A percentile compares a stretch with the other conserved stretches of the same genome.
These are phyloP conservation scores for Xanthoconium purpureum DNA, from an alignment of 768 basidiomycete genomes.

Conservation along the genomic window DNA sequence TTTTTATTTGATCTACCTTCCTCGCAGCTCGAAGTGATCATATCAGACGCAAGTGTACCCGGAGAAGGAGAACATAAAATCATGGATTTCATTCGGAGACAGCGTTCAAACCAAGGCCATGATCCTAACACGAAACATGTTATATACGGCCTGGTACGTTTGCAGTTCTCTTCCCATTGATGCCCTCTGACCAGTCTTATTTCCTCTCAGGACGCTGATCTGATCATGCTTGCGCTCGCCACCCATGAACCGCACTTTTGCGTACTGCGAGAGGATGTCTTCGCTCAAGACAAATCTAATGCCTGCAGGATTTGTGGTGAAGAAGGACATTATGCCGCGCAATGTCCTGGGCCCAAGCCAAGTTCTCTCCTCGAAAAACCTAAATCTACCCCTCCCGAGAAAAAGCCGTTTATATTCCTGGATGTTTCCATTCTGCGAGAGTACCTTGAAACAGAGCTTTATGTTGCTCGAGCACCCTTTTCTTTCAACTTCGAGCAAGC, in stretches of 20 bases:
- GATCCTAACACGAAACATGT: conserved; percentile 95
- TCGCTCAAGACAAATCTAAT: conserved; percentile 73
- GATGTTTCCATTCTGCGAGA: conserved; percentile 94
- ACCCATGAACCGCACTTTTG: conserved; percentile 99
- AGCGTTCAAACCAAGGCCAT: conserved; percentile 82
- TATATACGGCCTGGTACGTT: conserved; percentile 89
- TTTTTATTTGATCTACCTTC: background rate
- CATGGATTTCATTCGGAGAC: conserved; percentile 95
- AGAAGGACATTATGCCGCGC: conserved; percentile 91
- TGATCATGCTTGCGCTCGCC: conserved; percentile 97
- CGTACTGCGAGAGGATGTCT: conserved; percentile 97
- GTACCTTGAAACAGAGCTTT: conserved; percentile 95
- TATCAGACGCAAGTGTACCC: conserved; percentile 95
- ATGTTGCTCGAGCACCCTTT: conserved; percentile 73
- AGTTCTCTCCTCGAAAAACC: conserved; percentile 42
- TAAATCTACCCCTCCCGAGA: conserved; percentile 55
- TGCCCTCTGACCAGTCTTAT: conserved; percentile 8
- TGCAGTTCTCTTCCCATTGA: background rate
- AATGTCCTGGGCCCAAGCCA: conserved; percentile 82
- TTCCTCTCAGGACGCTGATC: conserved; percentile 81
- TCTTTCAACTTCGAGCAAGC: conserved; percentile 93
- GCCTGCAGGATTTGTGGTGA: conserved; percentile 93
- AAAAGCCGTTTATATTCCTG: conserved; percentile 98
- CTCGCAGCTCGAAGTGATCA: conserved; percentile 83
- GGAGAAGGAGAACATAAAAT: conserved; percentile 99